Evolutionary conservation across 192 early-diverging fungal genomes (phyloP).

Genomic region (Umbelopsis isabellina): DNA sequence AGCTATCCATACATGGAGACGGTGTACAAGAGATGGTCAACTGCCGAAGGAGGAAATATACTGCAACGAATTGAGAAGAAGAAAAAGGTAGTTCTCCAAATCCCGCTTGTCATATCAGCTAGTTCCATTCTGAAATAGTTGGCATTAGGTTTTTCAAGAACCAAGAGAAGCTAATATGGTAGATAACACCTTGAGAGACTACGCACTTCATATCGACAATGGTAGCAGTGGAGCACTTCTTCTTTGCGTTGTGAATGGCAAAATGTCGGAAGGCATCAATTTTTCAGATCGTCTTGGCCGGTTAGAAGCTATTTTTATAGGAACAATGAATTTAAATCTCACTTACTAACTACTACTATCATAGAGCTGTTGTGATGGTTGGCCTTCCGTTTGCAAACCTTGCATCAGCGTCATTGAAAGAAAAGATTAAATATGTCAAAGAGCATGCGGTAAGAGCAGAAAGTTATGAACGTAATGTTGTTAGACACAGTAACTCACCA

Average conservation of each 20-base stretch:
- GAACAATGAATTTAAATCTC: not conserved
- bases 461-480: not conserved
- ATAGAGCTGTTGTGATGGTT: conserved; percentile 82
- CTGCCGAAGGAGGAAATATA: conserved; percentile 35
- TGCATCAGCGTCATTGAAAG: conserved; percentile 72
- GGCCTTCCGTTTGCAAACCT: conserved; percentile 88
- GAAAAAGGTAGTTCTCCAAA: conserved; percentile 56
- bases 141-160: conserved; percentile 71
- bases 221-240: conserved; percentile 68
- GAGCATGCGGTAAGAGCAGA: conserved; percentile 28
- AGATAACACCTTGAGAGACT: conserved; percentile 64
- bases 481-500: too few species aligned
- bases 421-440: conserved; percentile 68
- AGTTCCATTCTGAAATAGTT: conserved; percentile 24
- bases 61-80: conserved; percentile 53
- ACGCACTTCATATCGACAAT: conserved; percentile 51
- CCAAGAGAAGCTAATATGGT: conserved; percentile 54
- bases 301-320: conserved; percentile 18
- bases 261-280: conserved; percentile 93
- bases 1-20: conserved; percentile 78
- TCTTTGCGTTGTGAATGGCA: conserved; percentile 89
- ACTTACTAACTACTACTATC: not conserved
- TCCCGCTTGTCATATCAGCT: not conserved
- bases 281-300: conserved; percentile 85
- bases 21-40: conserved; percentile 61